Conservation (phyloP, 108 stramenopile species). For the Pinguiococcus pyrenoidosus region DNA sequence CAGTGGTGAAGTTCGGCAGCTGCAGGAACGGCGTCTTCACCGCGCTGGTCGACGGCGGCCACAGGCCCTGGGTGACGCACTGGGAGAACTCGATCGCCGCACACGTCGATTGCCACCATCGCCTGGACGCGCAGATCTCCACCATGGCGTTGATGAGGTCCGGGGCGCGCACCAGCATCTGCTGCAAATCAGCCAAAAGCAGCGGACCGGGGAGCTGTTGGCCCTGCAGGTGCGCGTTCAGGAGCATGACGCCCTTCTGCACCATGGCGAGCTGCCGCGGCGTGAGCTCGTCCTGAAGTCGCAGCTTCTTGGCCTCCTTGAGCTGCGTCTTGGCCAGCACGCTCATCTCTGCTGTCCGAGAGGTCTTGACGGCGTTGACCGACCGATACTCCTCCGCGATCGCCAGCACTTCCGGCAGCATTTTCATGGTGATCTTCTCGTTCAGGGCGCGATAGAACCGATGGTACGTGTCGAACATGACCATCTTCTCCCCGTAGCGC, state of each 20-base stretch:
- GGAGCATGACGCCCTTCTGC: too few species aligned
- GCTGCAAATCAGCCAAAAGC: constrained; percentile 2
- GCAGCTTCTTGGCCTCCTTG: too few species aligned
- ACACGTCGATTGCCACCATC: constrained; percentile 61
- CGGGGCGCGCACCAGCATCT: constrained; percentile 62
- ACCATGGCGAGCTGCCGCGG: too few species aligned
- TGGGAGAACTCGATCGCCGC: constrained; percentile 82
- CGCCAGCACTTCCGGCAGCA: constrained; percentile 15
- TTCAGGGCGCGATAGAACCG: constrained; percentile 53
- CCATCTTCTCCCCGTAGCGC: constrained; percentile 91
- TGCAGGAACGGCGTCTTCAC: constrained; percentile 64
- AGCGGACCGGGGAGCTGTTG: constrained; percentile 54
- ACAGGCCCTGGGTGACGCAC: constrained; percentile 73
- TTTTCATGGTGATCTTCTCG: constrained; percentile 2
- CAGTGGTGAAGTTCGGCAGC: constrained; percentile 70
- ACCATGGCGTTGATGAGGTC: constrained; percentile 90
- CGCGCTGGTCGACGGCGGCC: too few species aligned
- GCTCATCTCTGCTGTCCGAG: too few species aligned
- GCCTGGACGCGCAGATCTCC: constrained; percentile 73
- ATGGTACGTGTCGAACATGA: constrained; percentile 91
- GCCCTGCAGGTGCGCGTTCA: constrained; percentile 56
- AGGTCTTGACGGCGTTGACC: too few species aligned
- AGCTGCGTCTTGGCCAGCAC: too few species aligned
- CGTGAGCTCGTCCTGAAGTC: too few species aligned
- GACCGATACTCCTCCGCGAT: constrained; percentile 16